These are phyloP conservation scores for Arabidopsis suecica DNA, from an alignment of 345 rosid species.

Conservation along the genomic window DNA sequence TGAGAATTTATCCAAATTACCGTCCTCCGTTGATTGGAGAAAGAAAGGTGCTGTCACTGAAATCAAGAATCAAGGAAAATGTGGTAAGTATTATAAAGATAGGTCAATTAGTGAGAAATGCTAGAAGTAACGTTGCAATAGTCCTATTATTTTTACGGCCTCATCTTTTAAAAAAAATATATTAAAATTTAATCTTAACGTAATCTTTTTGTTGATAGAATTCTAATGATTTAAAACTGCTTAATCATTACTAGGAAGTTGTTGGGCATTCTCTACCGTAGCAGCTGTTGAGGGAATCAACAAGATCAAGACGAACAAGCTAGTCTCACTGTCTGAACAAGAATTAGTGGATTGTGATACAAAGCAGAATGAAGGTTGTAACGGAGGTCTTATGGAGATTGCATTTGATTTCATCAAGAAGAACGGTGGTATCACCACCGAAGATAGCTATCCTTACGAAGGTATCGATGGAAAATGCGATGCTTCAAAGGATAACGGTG, in stretches of 20 bases:
- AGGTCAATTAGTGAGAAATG: slow-evolving; percentile 3
- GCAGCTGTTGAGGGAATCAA: slow-evolving; percentile 74
- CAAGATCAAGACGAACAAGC: slow-evolving; percentile 56
- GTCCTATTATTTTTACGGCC: neutral
- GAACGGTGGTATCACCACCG: slow-evolving; percentile 56
- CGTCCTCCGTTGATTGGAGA: slow-evolving; percentile 75
- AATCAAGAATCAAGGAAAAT: slow-evolving; percentile 79
- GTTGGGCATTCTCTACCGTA: slow-evolving; percentile 75
- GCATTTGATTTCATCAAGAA: slow-evolving; percentile 56
- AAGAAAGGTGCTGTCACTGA: slow-evolving; percentile 69
- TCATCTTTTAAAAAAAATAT: neutral
- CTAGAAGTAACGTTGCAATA: neutral
- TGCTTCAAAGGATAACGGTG: slow-evolving; percentile 48
- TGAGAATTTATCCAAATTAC: slow-evolving; percentile 48
- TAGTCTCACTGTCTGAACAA: slow-evolving; percentile 67
- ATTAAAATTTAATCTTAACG: no score
- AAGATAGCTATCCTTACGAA: slow-evolving; percentile 53
- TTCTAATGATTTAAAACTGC: neutral
- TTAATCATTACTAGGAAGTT: slow-evolving; percentile 55
- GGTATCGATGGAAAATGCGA: slow-evolving; percentile 55
- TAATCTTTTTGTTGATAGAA: neutral
- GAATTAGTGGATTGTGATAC: slow-evolving; percentile 72
- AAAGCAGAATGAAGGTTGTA: slow-evolving; percentile 63
- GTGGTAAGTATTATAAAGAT: slow-evolving; percentile 54
- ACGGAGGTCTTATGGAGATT: slow-evolving; percentile 71